Conservation (phyloP, 2,329 filamentous ascomycete genomes). For the Trematosphaeria pertusa region DNA sequence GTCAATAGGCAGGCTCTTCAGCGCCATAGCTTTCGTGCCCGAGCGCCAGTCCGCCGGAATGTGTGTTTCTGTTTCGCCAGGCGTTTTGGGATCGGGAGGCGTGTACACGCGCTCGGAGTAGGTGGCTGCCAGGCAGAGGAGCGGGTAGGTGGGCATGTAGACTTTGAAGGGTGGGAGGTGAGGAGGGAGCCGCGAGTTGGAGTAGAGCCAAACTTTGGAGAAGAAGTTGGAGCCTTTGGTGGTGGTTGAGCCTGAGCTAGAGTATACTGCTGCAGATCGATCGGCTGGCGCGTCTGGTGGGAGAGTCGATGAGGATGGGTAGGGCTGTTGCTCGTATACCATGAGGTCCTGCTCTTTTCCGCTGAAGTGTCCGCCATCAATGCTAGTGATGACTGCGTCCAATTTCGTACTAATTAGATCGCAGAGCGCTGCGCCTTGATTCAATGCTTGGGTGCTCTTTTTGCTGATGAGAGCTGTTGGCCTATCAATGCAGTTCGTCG, state of each 20-base stretch:
- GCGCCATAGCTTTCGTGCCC: conserved; percentile 85
- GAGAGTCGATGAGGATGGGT: conserved; percentile 21
- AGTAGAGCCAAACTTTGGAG: conserved; percentile 78
- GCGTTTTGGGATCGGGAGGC: conserved; percentile 57
- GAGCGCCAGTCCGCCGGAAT: conserved; percentile 73
- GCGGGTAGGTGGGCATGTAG: conserved; percentile 77
- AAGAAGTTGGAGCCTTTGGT: conserved; percentile 56
- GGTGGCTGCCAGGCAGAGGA: conserved; percentile 79
- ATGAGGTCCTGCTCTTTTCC: conserved; percentile 62
- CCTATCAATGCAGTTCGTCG: conserved; percentile 37
- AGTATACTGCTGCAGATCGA: conserved; percentile 1
- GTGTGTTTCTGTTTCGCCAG: conserved; percentile 69
- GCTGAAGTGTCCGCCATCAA: conserved; percentile 68
- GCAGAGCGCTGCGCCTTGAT: conserved; percentile 55
- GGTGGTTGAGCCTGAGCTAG: neutral
- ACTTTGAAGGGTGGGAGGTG: conserved; percentile 72
- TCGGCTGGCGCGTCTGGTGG: conserved; percentile 19
- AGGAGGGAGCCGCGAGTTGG: conserved; percentile 75
- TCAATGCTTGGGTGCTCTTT: conserved; percentile 47
- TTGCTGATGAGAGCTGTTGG: conserved; percentile 37
- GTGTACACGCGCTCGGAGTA: conserved; percentile 80
- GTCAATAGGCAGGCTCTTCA: conserved; percentile 81
- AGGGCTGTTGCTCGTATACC: conserved; percentile 25
- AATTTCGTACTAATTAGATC: conserved; percentile 69
- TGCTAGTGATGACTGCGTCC: conserved; percentile 72